Evolutionary conservation across 306 rosid species (phyloP).

Genomic region (Lotus japonicus): DNA sequence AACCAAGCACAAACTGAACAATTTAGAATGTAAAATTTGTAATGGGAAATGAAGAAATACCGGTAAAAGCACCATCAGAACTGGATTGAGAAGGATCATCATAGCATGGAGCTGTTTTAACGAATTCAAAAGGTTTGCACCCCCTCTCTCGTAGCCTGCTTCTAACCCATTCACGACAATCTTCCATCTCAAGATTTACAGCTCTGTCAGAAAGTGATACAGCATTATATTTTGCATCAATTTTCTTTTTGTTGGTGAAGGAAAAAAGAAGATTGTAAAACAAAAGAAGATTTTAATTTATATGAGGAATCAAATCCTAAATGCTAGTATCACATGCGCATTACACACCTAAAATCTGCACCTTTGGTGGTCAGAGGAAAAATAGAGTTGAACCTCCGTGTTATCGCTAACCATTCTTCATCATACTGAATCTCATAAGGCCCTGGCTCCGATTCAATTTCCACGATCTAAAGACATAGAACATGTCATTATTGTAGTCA

Average conservation of each 20-base stretch:
- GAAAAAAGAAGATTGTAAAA: neutral
- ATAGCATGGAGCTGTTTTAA: conserved; percentile 63
- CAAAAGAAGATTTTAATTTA: neutral
- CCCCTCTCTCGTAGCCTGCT: conserved; percentile 66
- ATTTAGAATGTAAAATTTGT: neutral
- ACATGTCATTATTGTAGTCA: conserved; percentile 20
- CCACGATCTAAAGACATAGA: conserved; percentile 51
- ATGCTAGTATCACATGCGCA: conserved; percentile 2
- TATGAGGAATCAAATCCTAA: neutral
- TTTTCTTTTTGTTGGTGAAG: neutral
- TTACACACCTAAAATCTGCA: conserved; percentile 58
- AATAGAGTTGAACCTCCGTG: conserved; percentile 64
- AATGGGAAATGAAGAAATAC: conserved; percentile 29
- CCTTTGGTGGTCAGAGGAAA: conserved; percentile 55
- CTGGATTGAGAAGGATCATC: conserved; percentile 54
- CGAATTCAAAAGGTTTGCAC: conserved; percentile 66
- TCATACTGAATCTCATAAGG: conserved; percentile 81
- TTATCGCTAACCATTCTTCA: conserved; percentile 95
- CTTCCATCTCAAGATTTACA: conserved; percentile 43
- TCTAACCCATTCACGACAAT: conserved; percentile 66
- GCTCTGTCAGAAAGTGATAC: conserved; percentile 37
- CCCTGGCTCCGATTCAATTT: conserved; percentile 74
- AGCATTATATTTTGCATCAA: conserved; percentile 4
- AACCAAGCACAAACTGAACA: conserved; percentile 1
- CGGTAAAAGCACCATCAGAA: conserved; percentile 22